Percentiles rank a stretch among this genome's conserved stretches.
phyloP scores from a whole-genome alignment of 2,329 filamentous ascomycete genomes.

The Fonsecaea monophora region DNA sequence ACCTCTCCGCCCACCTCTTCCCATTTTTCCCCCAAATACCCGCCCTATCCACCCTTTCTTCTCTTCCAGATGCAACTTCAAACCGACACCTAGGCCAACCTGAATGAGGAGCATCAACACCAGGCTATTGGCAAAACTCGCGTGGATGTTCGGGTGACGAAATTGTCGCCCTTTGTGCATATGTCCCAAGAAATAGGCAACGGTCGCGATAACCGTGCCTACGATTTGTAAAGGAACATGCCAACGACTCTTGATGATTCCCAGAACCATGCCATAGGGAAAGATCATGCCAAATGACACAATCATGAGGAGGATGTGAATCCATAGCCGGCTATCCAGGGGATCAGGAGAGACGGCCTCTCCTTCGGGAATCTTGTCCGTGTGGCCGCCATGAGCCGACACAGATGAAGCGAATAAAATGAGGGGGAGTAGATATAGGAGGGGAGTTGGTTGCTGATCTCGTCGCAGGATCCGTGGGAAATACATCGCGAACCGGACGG shows the following conservation, averaged over 20 bases:
- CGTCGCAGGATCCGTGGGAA: conserved; percentile 15
- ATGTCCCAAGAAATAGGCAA: conserved; percentile 92
- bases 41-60: conserved; percentile 72
- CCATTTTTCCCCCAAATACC: conserved; percentile 54
- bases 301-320: conserved; percentile 88
- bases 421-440: conserved; percentile 34
- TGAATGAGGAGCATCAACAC: conserved; percentile 81
- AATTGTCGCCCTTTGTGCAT: conserved; percentile 89
- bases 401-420: conserved; percentile 43
- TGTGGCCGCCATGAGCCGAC: conserved; percentile 61
- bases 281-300: conserved; percentile 90
- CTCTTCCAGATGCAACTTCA: conserved; percentile 86
- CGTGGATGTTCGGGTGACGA: conserved; percentile 74
- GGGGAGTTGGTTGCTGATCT: conserved; percentile 10
- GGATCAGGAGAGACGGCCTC: conserved; percentile 73
- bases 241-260: conserved; percentile 88
- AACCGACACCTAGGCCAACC: conserved; percentile 80
- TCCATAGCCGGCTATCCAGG: conserved; percentile 86
- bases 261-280: conserved; percentile 92
- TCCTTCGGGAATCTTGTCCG: conserved; percentile 70
- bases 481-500: conserved; percentile 26
- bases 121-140: conserved; percentile 77
- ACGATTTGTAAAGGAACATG: conserved; percentile 87
- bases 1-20: conserved; percentile 60
- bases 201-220: conserved; percentile 75